Evolutionary conservation across 2,329 filamentous ascomycete genomes (phyloP).

Genomic region (Ceratocystis huliohia): DNA sequence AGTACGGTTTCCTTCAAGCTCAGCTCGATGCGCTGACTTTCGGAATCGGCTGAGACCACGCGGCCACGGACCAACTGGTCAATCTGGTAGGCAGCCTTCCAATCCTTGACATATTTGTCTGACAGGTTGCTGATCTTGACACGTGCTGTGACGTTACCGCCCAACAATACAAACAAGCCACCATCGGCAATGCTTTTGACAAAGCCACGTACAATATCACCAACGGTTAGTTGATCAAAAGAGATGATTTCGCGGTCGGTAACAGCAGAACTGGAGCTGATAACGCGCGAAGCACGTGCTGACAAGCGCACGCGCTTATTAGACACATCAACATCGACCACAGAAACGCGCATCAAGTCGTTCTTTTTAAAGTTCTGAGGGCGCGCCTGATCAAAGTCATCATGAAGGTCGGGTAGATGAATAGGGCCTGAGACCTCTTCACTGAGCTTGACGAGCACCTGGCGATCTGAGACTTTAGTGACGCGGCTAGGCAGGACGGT

Average conservation of each 20-base stretch:
- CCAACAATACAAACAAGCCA: constrained; percentile 75
- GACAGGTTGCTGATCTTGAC: constrained; percentile 81
- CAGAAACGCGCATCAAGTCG: constrained; percentile 75
- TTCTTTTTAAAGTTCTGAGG: constrained; percentile 66
- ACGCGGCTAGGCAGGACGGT: constrained; percentile 74
- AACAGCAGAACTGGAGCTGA: constrained; percentile 62
- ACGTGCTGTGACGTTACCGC: constrained; percentile 67
- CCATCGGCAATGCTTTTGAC: constrained; percentile 82
- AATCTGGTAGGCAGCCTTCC: constrained; percentile 78
- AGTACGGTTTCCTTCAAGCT: constrained; percentile 77
- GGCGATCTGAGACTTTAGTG: constrained; percentile 72
- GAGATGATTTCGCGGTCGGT: constrained; percentile 68
- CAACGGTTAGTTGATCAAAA: constrained; percentile 56
- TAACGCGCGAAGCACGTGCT: constrained; percentile 70
- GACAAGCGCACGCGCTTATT: constrained; percentile 82
- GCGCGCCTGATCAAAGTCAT: constrained; percentile 74
- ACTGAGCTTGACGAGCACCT: constrained; percentile 74
- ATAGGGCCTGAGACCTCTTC: constrained; percentile 68
- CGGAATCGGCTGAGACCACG: constrained; percentile 57
- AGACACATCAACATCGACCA: constrained; percentile 63
- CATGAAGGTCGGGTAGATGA: constrained; percentile 67
- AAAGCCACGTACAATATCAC: constrained; percentile 78
- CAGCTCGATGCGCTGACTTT: constrained; percentile 63
- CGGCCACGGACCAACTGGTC: constrained; percentile 87
- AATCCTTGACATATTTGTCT: constrained; percentile 84